These are phyloP conservation scores for Chenopodium suecicum DNA, from an alignment of 148 eudicot genomes.

Conservation along the genomic window DNA sequence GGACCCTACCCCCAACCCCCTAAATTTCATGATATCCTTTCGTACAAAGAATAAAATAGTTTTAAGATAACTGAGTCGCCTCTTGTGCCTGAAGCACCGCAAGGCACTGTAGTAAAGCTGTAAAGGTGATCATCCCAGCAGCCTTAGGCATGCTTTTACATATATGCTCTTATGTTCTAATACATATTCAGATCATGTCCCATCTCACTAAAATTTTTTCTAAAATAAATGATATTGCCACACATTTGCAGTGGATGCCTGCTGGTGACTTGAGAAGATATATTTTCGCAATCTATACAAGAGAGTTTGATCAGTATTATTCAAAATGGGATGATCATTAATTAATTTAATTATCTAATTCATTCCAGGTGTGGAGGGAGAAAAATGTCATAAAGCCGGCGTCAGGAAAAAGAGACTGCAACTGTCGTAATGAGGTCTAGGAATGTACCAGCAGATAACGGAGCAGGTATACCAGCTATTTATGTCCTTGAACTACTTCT, in stretches of 20 bases:
- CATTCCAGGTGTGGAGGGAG: conserved; percentile 86
- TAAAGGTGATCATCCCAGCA: too few species aligned
- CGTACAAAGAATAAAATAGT: too few species aligned
- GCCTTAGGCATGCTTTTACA: not conserved
- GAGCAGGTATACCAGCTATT: conserved; percentile 65
- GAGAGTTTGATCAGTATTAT: not conserved
- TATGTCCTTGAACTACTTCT: not conserved
- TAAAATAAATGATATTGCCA: not conserved
- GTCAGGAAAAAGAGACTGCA: conserved; percentile 83
- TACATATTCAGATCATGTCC: not conserved
- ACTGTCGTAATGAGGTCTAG: conserved; percentile 96
- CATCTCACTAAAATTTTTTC: not conserved
- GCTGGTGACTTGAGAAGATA: not conserved
- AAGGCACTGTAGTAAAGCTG: too few species aligned
- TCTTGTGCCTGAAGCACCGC: too few species aligned
- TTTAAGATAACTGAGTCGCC: too few species aligned
- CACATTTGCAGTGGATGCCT: not conserved
- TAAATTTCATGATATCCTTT: too few species aligned
- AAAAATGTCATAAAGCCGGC: conserved; percentile 81
- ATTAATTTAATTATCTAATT: not conserved
- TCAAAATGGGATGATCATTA: not conserved
- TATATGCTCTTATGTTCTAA: not conserved
- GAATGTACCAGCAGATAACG: conserved; percentile 99
- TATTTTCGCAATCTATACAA: not conserved
- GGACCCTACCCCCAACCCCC: too few species aligned